These are phyloP conservation scores for Sambucus nigra DNA, from an alignment of 129 eudicot genomes.

Conservation along the genomic window DNA sequence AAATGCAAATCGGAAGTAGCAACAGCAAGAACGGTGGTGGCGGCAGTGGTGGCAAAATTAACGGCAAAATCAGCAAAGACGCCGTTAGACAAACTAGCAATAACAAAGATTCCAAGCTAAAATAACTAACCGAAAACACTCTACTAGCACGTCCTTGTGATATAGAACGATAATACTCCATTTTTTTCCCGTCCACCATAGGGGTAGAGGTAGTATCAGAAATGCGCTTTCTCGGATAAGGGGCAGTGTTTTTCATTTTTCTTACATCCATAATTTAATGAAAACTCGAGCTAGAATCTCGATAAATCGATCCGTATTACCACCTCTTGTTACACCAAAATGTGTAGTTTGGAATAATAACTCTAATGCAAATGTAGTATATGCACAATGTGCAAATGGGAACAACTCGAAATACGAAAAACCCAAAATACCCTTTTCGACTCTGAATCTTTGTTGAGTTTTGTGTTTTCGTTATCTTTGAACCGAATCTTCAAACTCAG, in stretches of 20 bases:
- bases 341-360: too few relatives aligned
- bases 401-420: too few relatives aligned
- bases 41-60: not conserved
- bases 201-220: not conserved
- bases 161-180: not conserved
- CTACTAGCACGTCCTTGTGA: not conserved
- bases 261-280: not conserved
- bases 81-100: not conserved
- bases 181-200: not conserved
- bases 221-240: not conserved
- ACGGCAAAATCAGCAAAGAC: not conserved
- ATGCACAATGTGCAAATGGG: too few relatives aligned
- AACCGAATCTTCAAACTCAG: too few relatives aligned
- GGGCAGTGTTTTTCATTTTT: constrained; percentile 1
- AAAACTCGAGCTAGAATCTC: too few relatives aligned
- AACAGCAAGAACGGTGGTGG: not conserved
- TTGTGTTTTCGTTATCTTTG: too few relatives aligned
- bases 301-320: too few relatives aligned
- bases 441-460: too few relatives aligned
- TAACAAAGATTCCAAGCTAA: not conserved
- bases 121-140: not conserved
- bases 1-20: not conserved
- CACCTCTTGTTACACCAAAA: too few relatives aligned
- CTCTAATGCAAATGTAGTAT: too few relatives aligned
- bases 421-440: too few relatives aligned